A percentile compares a stretch with the other conserved stretches of the same genome.
Evolutionary conservation across 495 filamentous ascomycete species (phyloP).

Genomic region (Hyaloscypha bicolor): DNA sequence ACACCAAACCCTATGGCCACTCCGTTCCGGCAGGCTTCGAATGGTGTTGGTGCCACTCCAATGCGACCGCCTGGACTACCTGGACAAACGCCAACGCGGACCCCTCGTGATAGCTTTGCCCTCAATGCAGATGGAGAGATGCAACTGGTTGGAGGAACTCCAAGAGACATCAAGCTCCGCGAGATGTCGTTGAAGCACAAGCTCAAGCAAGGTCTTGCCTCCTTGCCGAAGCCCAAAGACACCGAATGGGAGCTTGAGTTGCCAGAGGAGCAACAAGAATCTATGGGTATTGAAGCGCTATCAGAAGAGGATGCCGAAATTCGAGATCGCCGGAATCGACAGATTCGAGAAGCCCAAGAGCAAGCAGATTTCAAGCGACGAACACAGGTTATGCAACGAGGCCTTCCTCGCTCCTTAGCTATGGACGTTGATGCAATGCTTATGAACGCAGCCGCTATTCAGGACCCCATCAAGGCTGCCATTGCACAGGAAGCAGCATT

Average conservation of each 20-base stretch:
- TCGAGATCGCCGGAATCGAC: slow-evolving; percentile 70
- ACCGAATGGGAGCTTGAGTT: slow-evolving; percentile 90
- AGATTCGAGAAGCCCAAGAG: slow-evolving; percentile 70
- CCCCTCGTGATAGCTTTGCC: slow-evolving; percentile 85
- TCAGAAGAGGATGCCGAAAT: slow-evolving; percentile 82
- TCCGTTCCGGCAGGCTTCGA: slow-evolving; percentile 69
- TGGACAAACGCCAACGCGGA: slow-evolving; percentile 87
- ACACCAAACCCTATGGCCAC: slow-evolving; percentile 97
- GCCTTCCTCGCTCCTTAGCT: slow-evolving; percentile 73
- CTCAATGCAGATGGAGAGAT: slow-evolving; percentile 70
- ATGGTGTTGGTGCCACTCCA: slow-evolving; percentile 74
- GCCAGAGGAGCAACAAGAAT: slow-evolving; percentile 79
- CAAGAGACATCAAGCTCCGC: slow-evolving; percentile 72
- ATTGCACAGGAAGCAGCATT: slow-evolving; percentile 77
- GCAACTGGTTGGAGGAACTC: slow-evolving; percentile 73
- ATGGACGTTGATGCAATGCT: slow-evolving; percentile 73
- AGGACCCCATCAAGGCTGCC: slow-evolving; percentile 52
- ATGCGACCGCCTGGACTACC: slow-evolving; percentile 51
- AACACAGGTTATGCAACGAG: slow-evolving; percentile 86
- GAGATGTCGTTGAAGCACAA: slow-evolving; percentile 72
- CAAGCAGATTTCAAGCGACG: slow-evolving; percentile 78
- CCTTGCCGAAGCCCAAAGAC: slow-evolving; percentile 88
- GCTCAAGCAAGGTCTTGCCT: slow-evolving; percentile 72
- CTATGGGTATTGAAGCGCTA: slow-evolving; percentile 49
- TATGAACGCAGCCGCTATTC: slow-evolving; percentile 53